Base-by-base conservation (phyloP, 2,329 filamentous ascomycete genomes). In the Aspergillus calidoustus region DNA sequence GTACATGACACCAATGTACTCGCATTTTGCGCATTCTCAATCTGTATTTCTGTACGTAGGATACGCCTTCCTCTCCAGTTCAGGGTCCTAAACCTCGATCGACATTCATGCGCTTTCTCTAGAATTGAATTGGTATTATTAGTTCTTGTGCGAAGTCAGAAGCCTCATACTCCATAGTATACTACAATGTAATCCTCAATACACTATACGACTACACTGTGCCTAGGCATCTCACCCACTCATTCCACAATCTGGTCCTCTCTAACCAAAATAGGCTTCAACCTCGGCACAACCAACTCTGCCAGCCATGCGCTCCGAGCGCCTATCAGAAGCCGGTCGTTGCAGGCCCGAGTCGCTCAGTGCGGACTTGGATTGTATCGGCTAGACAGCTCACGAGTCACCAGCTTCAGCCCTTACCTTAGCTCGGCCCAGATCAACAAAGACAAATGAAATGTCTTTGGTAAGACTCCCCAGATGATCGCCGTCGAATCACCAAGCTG, bases 1-100 rank as follows among this genome's bases (percentile, higher is more conserved):
- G 23, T 61, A 63, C 64, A 23, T 64, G 60, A 66, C 64, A 60
- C 44, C n/a, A 7, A 3, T 28, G 25, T 9, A n/a, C 19, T 28
- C 30, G 11, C 2, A 13, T 6, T 31, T 19, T 22, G 30, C 17
- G 19, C 7, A 22, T 6, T 25, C n/a, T 22, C 46, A 19, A 4
- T 9, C 11, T 7, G 28, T 28, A 58, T 50, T 38, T 15, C 7
- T 44, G 55, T 51, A 51, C 43, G 48, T 13, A 7, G 13, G 19
- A 59, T 53, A 59, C 48, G 4, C 30, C 23, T 47, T 23, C 23
- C 28, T 44, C 28, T 44, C 5, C 28, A 28, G 30, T 15, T 17
- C n/a, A 8, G 9, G n/a, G 6, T 30, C 17, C 15, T 47, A 17
- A 7, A 47, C 25, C 6, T 28, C 25, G 25, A 28, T 28, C 25